Evolutionary conservation across 2,329 filamentous ascomycete species (phyloP), one percentile per base, ranked within the genome.

Genomic region (Claviceps digitariae): DNA sequence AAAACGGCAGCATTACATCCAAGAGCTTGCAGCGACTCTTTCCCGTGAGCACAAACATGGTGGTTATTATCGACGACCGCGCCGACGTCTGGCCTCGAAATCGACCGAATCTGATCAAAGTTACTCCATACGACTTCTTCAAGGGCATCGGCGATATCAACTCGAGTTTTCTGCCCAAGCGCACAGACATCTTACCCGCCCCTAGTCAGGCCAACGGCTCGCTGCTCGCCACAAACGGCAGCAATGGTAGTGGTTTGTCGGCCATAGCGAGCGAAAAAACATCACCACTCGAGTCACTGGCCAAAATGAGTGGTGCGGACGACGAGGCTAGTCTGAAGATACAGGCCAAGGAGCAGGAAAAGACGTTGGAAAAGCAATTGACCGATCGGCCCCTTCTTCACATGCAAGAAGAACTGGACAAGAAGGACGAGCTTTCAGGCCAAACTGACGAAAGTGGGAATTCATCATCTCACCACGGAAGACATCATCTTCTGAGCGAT

Each of bases 91-190:
- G 93, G 93, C 82, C 82, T 1, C 82, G 84, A 60, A 97, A 95
- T 76, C 85, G 86, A 60, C 81, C 86, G 5, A 96, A 98, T 63
- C 78, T 98, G 38, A 89, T 98, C 71, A 95, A 95, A 66, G 93
- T 98, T 36, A 83, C 84, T 1, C 89, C 91, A 0, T 98, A 95
- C 67, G 91, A 97, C 67, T 98, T 98, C 70, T 98, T 97, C 72
- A 88, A 94, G 54, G 93, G 93, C 17, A 95, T 96, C 57, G 93
- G 93, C 57, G 93, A 98, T 68, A 98, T 98, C 74, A 98, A 98
- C 72, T 94, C 91, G 13, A 95, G 88, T 65, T 98, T 97, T 65
- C 69, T 98, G 51, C 93, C 93, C 0, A 95, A 95, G 67, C 82
- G 78, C 55, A 69, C 78, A 60, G 75, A 83, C 61, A 67, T 79